Base-by-base conservation (phyloP, 73 alveolate species). In the Breviolum minutum region DNA sequence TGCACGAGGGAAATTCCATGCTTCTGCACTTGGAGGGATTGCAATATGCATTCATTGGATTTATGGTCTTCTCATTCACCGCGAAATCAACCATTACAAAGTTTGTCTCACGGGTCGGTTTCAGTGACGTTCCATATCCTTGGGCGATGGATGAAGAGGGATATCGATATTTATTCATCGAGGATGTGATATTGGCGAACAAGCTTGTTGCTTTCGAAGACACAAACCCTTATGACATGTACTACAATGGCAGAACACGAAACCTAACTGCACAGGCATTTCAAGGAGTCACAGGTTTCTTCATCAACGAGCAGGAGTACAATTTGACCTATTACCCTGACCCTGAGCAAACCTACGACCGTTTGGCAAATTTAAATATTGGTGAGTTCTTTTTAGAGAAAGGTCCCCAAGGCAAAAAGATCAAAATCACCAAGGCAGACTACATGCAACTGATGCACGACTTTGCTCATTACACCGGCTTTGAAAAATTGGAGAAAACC, bases 121-220 rank as follows among this genome's bases (percentile, higher is more conserved):
- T 27, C 88, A 80, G 68, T 30, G 88, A 80, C 12, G 88, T 80
- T 9, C 88, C 88, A 4, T 80, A 80, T 63, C 88, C 88, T 8
- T 80, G 88, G 88, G 88, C 88, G 88, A 80, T 80, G 5, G 88
- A 80, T 29, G 88, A 80, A 30, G 68, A 80, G 66, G 88, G 88
- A 29, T 80, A 16, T n/a, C 66, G 88, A 61, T 80, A 80, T 63
- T 14, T 80, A 63, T 32, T 80, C 68, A 80, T 29, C 66, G 27
- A n/a, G 10, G 16, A 26, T 17, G 88, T 80, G 68, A 30, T 80
- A 17, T 63, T 80, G 88, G 48, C 29, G 68, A 29, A 63, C 88
- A 80, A 80, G 64, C 88, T 80, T n/a, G n/a, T 80, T 30, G 88
- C 19, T 24, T 17, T 12, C 26, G 22, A 27, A 32, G 54, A 40